phyloP scores from a whole-genome alignment of 2,329 filamentous ascomycete species.

The Fusarium pseudograminearum region DNA sequence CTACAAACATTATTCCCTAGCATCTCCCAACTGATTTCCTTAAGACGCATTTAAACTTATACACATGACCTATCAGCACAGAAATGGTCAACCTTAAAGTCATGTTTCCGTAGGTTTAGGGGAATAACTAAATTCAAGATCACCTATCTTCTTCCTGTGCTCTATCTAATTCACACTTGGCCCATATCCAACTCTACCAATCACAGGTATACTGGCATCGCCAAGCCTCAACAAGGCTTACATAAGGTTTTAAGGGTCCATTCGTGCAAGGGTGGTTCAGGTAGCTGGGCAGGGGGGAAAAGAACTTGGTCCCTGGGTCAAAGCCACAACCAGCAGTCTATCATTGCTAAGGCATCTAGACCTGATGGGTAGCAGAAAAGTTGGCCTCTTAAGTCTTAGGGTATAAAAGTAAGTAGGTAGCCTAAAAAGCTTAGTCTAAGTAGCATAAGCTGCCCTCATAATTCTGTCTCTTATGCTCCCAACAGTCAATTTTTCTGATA shows the following conservation, averaged over 20 bases:
- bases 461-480: too few relatives aligned
- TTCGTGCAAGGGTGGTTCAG: background rate
- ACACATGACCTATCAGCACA: background rate
- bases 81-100: background rate
- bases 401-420: too few relatives aligned
- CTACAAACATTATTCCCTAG: background rate
- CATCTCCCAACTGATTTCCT: background rate
- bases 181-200: background rate
- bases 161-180: background rate
- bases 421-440: too few relatives aligned
- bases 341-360: background rate
- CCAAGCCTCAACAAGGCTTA: conserved; percentile 11
- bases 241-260: conserved; percentile 15
- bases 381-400: too few relatives aligned
- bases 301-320: background rate
- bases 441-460: too few relatives aligned
- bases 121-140: background rate
- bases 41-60: background rate
- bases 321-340: background rate
- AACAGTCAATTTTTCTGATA: too few relatives aligned
- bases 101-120: background rate
- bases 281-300: background rate
- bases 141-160: background rate
- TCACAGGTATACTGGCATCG: background rate
- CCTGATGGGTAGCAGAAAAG: too few relatives aligned